A percentile compares a stretch with the other conserved stretches of the same genome.
Conservation (phyloP, 345 rosid genomes). For the Luvunga scandens region DNA sequence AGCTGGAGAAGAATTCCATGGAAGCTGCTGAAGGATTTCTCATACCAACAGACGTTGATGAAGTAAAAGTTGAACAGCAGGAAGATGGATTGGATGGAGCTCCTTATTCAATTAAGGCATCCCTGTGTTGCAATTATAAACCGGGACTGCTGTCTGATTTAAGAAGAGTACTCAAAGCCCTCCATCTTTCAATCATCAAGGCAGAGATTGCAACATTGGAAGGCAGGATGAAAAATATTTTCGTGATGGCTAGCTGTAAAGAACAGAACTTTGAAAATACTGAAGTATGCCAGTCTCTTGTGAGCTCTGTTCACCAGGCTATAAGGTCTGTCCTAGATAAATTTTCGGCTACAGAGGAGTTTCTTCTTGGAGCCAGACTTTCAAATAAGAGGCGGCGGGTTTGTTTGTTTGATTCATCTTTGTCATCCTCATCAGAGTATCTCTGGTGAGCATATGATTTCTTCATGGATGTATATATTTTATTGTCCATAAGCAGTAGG, state of each 20-base stretch:
- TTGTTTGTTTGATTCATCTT: constrained; percentile 31
- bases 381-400: constrained; percentile 37
- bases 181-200: constrained; percentile 29
- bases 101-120: constrained; percentile 30
- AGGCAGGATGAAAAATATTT: constrained; percentile 34
- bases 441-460: constrained; percentile 24
- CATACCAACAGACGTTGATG: constrained; percentile 45
- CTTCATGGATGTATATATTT: background rate
- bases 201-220: constrained; percentile 47
- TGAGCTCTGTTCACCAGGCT: constrained; percentile 33
- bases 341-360: constrained; percentile 33
- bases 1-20: constrained; percentile 31
- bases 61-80: constrained; percentile 37
- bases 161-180: constrained; percentile 33
- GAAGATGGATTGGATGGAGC: constrained; percentile 24
- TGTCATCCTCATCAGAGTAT: constrained; percentile 22
- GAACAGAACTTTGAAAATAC: constrained; percentile 16
- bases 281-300: constrained; percentile 16
- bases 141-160: constrained; percentile 41
- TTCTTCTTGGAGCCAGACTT: constrained; percentile 25
- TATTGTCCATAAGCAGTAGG: background rate
- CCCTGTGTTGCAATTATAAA: constrained; percentile 44
- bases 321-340: constrained; percentile 36
- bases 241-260: constrained; percentile 26
- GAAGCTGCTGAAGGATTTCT: constrained; percentile 37